A percentile compares a stretch with the other conserved stretches of the same genome.
Conservation (phyloP, 148 eudicot genomes). For the Rhododendron simsii region DNA sequence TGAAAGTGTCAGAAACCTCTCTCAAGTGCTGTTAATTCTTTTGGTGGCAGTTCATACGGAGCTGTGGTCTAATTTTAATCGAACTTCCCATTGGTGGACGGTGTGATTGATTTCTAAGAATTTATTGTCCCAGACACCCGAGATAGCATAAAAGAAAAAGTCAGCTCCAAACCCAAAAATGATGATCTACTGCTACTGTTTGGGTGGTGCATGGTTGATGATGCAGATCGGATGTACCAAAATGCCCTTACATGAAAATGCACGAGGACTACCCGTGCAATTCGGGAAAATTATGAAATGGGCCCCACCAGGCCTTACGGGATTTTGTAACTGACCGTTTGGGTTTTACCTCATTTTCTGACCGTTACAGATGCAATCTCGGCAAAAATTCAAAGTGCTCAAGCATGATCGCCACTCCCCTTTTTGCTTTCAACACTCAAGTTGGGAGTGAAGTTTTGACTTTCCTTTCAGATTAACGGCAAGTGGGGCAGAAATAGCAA, state of each 20-base stretch:
- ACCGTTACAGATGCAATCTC: slow-evolving; percentile 45
- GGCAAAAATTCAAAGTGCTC: slow-evolving; percentile 13
- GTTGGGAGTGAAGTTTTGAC: neutral
- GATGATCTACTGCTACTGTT: neutral
- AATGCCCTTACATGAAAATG: neutral
- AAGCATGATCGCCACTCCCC: slow-evolving; percentile 1
- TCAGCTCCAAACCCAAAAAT: neutral
- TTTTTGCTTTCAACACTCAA: slow-evolving; percentile 4
- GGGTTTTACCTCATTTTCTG: slow-evolving; percentile 19
- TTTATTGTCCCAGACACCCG: no score
- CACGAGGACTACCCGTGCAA: neutral
- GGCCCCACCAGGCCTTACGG: neutral
- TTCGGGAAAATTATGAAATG: neutral
- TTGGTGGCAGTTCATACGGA: no score
- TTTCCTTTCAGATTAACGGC: neutral
- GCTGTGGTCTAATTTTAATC: no score
- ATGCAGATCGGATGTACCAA: neutral
- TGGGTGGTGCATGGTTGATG: neutral
- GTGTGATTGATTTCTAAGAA: no score
- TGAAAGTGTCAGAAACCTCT: no score
- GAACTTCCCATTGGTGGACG: no score
- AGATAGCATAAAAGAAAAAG: no score
- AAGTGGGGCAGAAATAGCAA: neutral
- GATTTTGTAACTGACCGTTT: slow-evolving; percentile 13
- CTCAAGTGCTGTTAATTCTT: no score